phyloP scores from a whole-genome alignment of 192 early-diverging fungal genomes.

The Gaertneriomyces semiglobifer region DNA sequence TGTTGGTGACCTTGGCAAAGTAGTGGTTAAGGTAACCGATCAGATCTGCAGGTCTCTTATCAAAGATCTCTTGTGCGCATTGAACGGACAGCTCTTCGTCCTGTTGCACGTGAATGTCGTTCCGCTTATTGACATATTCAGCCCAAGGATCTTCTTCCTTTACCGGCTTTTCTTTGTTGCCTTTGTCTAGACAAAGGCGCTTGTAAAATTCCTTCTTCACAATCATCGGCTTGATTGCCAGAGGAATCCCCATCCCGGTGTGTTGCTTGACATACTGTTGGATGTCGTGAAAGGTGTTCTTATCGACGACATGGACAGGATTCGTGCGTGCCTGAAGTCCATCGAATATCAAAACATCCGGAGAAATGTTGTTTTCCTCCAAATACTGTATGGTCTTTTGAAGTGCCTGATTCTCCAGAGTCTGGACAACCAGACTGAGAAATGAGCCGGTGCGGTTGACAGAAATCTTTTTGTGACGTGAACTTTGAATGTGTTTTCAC shows the following conservation, averaged over 20 bases:
- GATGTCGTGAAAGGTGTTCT: background rate
- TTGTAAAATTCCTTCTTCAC: background rate
- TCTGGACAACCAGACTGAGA: constrained; percentile 4
- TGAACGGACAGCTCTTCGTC: background rate
- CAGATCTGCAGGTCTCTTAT: background rate
- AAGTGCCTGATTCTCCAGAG: background rate
- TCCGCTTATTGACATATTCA: background rate
- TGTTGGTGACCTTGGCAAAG: constrained; percentile 14
- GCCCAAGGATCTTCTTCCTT: background rate
- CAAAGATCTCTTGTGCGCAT: background rate
- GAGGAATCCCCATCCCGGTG: background rate
- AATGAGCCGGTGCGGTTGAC: background rate
- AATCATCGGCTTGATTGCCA: background rate
- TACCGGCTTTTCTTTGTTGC: background rate
- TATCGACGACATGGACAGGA: background rate
- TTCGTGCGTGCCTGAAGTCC: background rate
- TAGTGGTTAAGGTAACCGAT: constrained; percentile 17
- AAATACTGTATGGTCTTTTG: background rate
- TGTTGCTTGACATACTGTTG: background rate
- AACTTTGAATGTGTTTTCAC: constrained; percentile 6
- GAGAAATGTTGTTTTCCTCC: background rate
- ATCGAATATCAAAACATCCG: constrained; percentile 2
- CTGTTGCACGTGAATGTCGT: background rate
- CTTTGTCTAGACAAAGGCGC: background rate
- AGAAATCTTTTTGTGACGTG: constrained; percentile 5